Conservation (phyloP, 179 eudicot genomes). For the Spinacia oleracea region DNA sequence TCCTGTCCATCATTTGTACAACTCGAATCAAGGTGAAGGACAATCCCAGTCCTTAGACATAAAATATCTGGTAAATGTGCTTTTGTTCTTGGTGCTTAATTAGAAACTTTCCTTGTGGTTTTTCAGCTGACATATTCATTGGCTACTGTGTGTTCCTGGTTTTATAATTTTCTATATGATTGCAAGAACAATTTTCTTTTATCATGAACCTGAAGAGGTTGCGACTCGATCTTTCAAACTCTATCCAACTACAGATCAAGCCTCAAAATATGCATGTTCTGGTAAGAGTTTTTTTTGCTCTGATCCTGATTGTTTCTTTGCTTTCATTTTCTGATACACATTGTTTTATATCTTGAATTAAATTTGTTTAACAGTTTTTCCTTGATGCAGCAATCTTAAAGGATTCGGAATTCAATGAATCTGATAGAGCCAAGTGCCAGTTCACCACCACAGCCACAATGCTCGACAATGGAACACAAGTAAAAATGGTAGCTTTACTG, state of each 20-base stretch:
- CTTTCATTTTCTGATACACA: background rate
- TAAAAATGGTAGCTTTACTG: slow-evolving; percentile 11
- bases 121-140: background rate
- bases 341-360: background rate
- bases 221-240: slow-evolving; percentile 64
- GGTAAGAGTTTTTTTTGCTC: slow-evolving; percentile 42
- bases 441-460: slow-evolving; percentile 88
- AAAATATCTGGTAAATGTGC: slow-evolving; percentile 15
- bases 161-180: background rate
- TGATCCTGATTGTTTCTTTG: too few species aligned
- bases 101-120: background rate
- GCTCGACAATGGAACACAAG: slow-evolving; percentile 93
- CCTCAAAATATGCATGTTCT: slow-evolving; percentile 78
- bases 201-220: slow-evolving; percentile 86
- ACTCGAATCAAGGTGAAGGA: slow-evolving; percentile 16
- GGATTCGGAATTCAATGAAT: slow-evolving; percentile 83
- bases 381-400: slow-evolving; percentile 78
- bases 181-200: slow-evolving; percentile 87
- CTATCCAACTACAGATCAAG: slow-evolving; percentile 78
- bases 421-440: slow-evolving; percentile 93
- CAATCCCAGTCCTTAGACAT: slow-evolving; percentile 12
- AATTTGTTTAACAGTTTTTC: background rate
- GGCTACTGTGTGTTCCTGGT: background rate
- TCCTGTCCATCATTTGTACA: slow-evolving; percentile 14
- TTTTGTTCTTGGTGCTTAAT: slow-evolving; percentile 42